Percentiles rank a stretch among this genome's conserved stretches.
Conservation (phyloP, 768 basidiomycete genomes). For the Coprinopsis marcescibilis region DNA sequence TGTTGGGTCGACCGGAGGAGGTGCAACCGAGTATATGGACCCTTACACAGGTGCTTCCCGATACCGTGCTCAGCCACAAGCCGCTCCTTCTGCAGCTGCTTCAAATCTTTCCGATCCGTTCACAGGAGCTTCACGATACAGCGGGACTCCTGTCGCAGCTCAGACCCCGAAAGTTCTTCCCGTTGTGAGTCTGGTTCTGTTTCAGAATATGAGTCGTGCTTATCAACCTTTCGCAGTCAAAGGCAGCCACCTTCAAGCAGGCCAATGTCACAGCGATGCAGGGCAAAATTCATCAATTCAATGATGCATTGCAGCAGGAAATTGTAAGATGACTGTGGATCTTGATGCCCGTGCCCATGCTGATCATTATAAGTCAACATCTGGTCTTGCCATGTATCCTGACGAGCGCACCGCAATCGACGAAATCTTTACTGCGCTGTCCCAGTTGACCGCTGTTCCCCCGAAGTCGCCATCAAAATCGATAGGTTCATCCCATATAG, state of each 20-base stretch:
- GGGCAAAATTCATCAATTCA: conserved; percentile 70
- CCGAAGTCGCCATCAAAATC: conserved; percentile 25
- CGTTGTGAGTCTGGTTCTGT: conserved; percentile 31
- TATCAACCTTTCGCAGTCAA: conserved; percentile 36
- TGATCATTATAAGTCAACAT: conserved; percentile 50
- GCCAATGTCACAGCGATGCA: conserved; percentile 75
- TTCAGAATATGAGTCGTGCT: background rate
- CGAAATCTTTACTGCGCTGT: conserved; percentile 57
- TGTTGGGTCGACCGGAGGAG: conserved; percentile 25
- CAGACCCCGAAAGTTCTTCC: conserved; percentile 38
- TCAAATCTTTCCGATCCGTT: conserved; percentile 51
- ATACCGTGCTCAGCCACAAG: conserved; percentile 41
- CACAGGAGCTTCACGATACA: conserved; percentile 64
- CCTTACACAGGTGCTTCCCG: conserved; percentile 72
- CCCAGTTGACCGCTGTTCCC: conserved; percentile 37
- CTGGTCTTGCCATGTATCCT: conserved; percentile 63
- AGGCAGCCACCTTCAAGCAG: conserved; percentile 76
- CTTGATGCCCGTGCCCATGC: background rate
- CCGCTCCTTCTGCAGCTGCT: conserved; percentile 25
- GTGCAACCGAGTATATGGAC: conserved; percentile 42
- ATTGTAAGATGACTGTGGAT: conserved; percentile 42
- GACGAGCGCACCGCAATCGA: conserved; percentile 54
- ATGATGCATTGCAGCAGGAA: conserved; percentile 60
- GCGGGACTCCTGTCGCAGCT: conserved; percentile 32
- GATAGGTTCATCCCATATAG: conserved; percentile 46